Conservation (phyloP, 768 basidiomycete genomes). For the Podaxis sp. region DNA sequence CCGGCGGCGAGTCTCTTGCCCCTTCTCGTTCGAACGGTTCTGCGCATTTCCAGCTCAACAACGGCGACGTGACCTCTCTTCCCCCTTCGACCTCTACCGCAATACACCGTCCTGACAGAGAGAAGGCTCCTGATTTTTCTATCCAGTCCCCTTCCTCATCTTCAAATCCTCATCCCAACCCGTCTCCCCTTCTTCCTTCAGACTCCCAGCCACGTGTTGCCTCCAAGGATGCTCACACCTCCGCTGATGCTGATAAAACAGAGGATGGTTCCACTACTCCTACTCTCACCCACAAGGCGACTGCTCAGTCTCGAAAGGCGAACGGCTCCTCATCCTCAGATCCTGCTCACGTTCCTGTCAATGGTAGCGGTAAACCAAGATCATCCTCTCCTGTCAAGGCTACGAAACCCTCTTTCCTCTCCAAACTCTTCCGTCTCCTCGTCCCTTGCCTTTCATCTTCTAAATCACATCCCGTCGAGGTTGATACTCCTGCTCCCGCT, state of each 20-base stretch:
- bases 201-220: slow-evolving; percentile 19
- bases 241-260: slow-evolving; percentile 19
- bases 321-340: slow-evolving; percentile 14
- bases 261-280: slow-evolving; percentile 24
- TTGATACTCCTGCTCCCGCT: slow-evolving; percentile 25
- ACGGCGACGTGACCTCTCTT: not conserved
- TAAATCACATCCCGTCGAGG: slow-evolving; percentile 40
- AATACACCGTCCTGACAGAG: slow-evolving; percentile 9
- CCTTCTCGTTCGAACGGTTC: slow-evolving; percentile 8
- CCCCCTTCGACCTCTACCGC: not conserved
- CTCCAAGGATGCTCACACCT: slow-evolving; percentile 17
- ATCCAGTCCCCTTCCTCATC: not conserved
- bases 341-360: slow-evolving; percentile 14
- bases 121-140: slow-evolving; percentile 2
- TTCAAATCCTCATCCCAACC: slow-evolving; percentile 9
- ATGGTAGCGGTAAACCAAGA: slow-evolving; percentile 15
- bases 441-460: slow-evolving; percentile 64
- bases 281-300: slow-evolving; percentile 14
- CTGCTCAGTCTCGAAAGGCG: slow-evolving; percentile 2
- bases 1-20: not conserved
- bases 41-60: slow-evolving; percentile 4
- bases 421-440: slow-evolving; percentile 55
- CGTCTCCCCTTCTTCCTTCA: not conserved
- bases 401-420: slow-evolving; percentile 50
- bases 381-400: slow-evolving; percentile 7